These are phyloP conservation scores for Colletotrichum trifolii DNA, from an alignment of 2,329 filamentous ascomycete species.

Conservation along the genomic window DNA sequence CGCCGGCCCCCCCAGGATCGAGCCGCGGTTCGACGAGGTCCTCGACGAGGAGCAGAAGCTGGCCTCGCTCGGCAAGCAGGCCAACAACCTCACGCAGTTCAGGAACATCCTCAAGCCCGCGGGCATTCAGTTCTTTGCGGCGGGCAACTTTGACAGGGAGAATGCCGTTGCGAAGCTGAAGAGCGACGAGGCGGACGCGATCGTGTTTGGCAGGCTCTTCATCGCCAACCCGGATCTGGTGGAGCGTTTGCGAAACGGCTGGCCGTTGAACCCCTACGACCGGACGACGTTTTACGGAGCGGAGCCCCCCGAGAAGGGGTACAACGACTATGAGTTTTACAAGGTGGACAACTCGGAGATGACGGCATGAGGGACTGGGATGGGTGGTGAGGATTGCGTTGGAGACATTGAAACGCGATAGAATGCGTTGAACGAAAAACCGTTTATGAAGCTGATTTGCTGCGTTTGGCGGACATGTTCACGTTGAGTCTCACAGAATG, in stretches of 20 bases:
- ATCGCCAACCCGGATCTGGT: constrained; percentile 46
- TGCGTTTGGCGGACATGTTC: too few relatives aligned
- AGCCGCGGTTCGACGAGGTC: constrained; percentile 59
- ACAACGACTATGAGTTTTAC: constrained; percentile 52
- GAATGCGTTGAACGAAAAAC: too few relatives aligned
- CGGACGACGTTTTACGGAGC: constrained; percentile 45
- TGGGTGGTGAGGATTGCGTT: neutral
- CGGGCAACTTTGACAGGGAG: constrained; percentile 56
- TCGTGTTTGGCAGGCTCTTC: constrained; percentile 49
- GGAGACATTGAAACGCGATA: neutral
- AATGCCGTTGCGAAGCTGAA: constrained; percentile 54
- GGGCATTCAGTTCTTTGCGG: constrained; percentile 59
- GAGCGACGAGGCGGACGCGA: constrained; percentile 39
- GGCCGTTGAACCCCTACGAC: constrained; percentile 41
- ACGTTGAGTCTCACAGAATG: too few relatives aligned
- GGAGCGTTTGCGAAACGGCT: constrained; percentile 39
- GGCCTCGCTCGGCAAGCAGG: constrained; percentile 47
- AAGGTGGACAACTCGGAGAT: constrained; percentile 29
- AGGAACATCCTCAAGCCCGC: constrained; percentile 51
- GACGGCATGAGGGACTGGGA: neutral
- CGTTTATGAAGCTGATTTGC: too few relatives aligned
- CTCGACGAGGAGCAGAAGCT: constrained; percentile 57
- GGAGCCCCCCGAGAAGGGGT: constrained; percentile 44
- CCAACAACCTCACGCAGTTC: constrained; percentile 52
- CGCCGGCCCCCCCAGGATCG: constrained; percentile 45